phyloP scores from a whole-genome alignment of 1,139 yeast genomes.

The Pichia sp. region DNA sequence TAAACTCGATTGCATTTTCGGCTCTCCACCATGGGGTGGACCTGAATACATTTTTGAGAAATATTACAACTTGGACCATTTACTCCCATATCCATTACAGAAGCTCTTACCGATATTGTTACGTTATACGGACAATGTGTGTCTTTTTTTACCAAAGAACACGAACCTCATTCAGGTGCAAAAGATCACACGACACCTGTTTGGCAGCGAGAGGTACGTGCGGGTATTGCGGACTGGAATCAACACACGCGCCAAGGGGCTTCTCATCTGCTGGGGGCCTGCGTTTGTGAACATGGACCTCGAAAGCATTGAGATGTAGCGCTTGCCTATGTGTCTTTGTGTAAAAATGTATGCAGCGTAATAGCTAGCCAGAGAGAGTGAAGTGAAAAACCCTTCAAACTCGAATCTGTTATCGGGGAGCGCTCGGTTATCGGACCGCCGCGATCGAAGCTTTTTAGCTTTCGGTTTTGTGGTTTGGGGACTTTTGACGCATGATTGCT shows the following conservation, averaged over 20 bases:
- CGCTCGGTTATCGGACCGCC: too few species aligned
- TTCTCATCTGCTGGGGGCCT: constrained; percentile 56
- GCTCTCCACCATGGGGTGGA: constrained; percentile 99
- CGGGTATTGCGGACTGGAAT: constrained; percentile 41
- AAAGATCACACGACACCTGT: constrained; percentile 37
- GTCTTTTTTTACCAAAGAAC: constrained; percentile 71
- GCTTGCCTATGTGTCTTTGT: too few species aligned
- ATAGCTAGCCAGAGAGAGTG: too few species aligned
- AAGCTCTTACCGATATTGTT: constrained; percentile 37
- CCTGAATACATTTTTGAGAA: constrained; percentile 47
- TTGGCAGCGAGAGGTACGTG: constrained; percentile 39
- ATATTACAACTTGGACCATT: constrained; percentile 48
- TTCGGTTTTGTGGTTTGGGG: too few species aligned
- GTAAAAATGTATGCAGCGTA: too few species aligned
- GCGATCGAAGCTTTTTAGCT: too few species aligned
- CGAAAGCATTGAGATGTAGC: too few species aligned
- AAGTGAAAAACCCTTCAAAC: too few species aligned
- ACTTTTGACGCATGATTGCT: too few species aligned
- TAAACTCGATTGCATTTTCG: constrained; percentile 61
- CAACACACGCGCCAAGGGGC: constrained; percentile 44
- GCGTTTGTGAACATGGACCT: constrained; percentile 17
- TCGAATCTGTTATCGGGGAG: too few species aligned
- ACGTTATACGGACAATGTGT: constrained; percentile 45
- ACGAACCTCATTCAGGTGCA: constrained; percentile 53
- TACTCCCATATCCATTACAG: constrained; percentile 47